A percentile compares a stretch with the other conserved stretches of the same genome.
These are phyloP conservation scores for Verticillium isaacii DNA, from an alignment of 2,329 filamentous ascomycete genomes.

Conservation along the genomic window DNA sequence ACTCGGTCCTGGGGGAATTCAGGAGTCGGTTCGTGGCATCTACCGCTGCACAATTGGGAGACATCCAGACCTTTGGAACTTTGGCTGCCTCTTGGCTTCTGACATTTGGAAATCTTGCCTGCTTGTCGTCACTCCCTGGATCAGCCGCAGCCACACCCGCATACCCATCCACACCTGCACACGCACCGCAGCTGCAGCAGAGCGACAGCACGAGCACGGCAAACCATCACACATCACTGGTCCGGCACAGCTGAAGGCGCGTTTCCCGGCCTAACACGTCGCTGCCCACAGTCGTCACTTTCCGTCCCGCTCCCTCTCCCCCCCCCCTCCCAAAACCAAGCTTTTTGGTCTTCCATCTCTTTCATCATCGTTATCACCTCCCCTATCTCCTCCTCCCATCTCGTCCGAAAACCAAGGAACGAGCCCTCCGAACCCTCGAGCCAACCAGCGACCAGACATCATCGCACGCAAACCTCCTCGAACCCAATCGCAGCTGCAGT, in stretches of 20 bases:
- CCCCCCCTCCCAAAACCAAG: background rate
- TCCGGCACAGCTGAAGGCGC: background rate
- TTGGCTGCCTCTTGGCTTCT: background rate
- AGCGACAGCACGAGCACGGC: background rate
- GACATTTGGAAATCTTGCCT: background rate
- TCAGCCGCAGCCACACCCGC: background rate
- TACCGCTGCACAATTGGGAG: background rate
- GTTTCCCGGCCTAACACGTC: background rate
- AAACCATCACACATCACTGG: background rate
- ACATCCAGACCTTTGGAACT: background rate
- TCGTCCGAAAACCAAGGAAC: background rate
- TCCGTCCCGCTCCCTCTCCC: background rate
- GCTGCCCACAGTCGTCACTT: background rate
- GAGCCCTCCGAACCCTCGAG: background rate
- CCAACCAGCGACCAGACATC: background rate
- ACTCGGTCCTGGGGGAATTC: background rate
- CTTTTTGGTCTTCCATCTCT: background rate
- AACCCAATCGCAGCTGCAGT: constrained; percentile 2
- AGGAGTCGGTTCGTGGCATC: background rate
- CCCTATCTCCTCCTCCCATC: background rate
- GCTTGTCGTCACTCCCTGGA: background rate
- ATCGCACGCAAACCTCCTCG: background rate
- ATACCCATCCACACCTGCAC: background rate
- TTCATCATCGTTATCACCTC: background rate
- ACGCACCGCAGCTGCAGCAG: background rate